phyloP scores from a whole-genome alignment of 73 alveolate genomes.

The Uronychia binucleata region DNA sequence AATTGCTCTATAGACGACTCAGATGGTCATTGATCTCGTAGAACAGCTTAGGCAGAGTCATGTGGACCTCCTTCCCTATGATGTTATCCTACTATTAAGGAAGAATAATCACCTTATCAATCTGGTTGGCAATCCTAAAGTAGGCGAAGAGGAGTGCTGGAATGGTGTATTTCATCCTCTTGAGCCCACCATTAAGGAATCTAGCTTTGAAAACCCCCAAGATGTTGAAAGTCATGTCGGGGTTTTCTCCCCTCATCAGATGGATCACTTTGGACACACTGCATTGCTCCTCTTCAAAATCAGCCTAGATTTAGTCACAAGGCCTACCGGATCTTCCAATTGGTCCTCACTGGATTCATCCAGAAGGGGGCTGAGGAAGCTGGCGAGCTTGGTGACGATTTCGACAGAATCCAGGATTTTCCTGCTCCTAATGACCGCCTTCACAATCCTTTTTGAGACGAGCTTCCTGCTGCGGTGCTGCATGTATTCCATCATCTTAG shows the following conservation, averaged over 20 bases:
- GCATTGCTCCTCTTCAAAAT: conserved; percentile 50
- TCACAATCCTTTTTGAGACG: conserved; percentile 74
- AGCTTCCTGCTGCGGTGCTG: conserved; percentile 70
- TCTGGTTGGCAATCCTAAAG: neutral
- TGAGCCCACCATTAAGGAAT: conserved; percentile 31
- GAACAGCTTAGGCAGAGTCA: conserved; percentile 47
- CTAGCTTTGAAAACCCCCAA: conserved; percentile 14
- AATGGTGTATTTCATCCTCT: conserved; percentile 41
- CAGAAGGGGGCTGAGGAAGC: conserved; percentile 17
- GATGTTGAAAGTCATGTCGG: conserved; percentile 11
- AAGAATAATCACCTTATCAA: neutral
- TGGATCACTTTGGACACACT: conserved; percentile 37
- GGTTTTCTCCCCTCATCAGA: conserved; percentile 17
- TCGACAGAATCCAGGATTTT: conserved; percentile 19
- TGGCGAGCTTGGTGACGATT: conserved; percentile 16
- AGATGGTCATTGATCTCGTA: conserved; percentile 63
- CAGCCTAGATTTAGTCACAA: neutral
- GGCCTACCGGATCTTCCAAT: conserved; percentile 44
- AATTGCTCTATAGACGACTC: conserved; percentile 21
- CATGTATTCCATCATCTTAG: conserved; percentile 79
- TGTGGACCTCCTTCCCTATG: neutral
- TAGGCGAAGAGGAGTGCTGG: conserved; percentile 25
- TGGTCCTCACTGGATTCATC: conserved; percentile 60
- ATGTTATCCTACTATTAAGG: neutral
- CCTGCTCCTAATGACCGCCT: conserved; percentile 31